A percentile compares a stretch with the other conserved stretches of the same genome.
Conservation (phyloP, 1,284 basidiomycete species). For the Sporisorium reilianum region DNA sequence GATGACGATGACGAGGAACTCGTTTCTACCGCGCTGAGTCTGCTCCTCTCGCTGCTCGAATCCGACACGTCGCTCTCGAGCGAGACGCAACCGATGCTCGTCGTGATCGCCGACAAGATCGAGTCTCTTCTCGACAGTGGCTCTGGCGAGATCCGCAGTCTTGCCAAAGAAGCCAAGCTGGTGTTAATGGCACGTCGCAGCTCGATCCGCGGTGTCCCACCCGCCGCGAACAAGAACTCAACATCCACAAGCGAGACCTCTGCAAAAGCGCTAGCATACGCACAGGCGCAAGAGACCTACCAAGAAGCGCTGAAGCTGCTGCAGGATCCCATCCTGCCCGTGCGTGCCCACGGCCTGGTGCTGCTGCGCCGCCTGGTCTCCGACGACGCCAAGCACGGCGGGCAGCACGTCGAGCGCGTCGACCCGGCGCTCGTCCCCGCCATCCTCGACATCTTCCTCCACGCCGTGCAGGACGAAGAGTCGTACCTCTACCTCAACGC, state of each 20-base stretch:
- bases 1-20: conserved; percentile 57
- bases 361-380: conserved; percentile 61
- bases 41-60: conserved; percentile 65
- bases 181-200: conserved; percentile 80
- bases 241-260: conserved; percentile 34
- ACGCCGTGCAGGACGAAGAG: conserved; percentile 89
- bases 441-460: conserved; percentile 87
- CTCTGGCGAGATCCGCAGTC: conserved; percentile 70
- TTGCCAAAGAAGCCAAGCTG: conserved; percentile 82
- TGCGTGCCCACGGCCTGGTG: conserved; percentile 85
- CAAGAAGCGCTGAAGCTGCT: conserved; percentile 87
- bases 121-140: conserved; percentile 44
- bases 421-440: conserved; percentile 76
- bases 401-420: conserved; percentile 26
- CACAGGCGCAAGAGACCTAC: conserved; percentile 72
- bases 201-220: conserved; percentile 14
- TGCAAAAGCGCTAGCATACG: conserved; percentile 64
- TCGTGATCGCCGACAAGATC: conserved; percentile 56
- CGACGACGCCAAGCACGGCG: conserved; percentile 28
- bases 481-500: conserved; percentile 95
- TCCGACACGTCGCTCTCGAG: conserved; percentile 42
- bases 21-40: conserved; percentile 53
- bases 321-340: conserved; percentile 92
- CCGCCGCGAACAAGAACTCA: neutral
- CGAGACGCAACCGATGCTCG: conserved; percentile 51